Base-by-base conservation (phyloP, 2,329 filamentous ascomycete genomes). In the Talaromyces sp. region DNA sequence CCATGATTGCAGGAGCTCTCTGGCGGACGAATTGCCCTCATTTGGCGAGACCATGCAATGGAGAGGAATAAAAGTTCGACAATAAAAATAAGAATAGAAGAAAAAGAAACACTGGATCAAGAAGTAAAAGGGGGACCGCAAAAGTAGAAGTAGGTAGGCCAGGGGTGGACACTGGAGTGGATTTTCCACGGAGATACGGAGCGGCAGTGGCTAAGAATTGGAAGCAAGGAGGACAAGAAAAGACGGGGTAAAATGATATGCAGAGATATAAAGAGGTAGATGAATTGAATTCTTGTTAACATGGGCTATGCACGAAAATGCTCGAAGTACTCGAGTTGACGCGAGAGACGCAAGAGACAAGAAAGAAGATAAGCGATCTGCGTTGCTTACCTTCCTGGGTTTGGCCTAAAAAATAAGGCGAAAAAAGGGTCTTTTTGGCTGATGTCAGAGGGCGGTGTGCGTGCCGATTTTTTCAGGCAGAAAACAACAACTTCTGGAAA, bases 1-100 rank as follows among this genome's bases (percentile, higher is more conserved):
- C 70, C 74, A 76, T 76, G 62, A 56, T 74, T 66, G 67, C 61
- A 57, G 58, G 56, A 67, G 65, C 56, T 48, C 62, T 63, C 66
- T 65, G 64, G 66, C 63, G 64, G 64, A 69, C 65, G 66, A 67
- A 64, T 60, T 65, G 63, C 64, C 70, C 69, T 72, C 72, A 73
- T 74, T 69, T 65, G 67, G 55, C 58, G 51, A 53, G 41, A 58
- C 57, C 56, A 52, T 43, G 55, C 46, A 52, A 37, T 4, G 54
- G 55, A 19, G n/a, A 36, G 35, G 45, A 15, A 9, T 35, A 21
- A 37, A 19, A 56, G 15, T n/a, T n/a, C 15, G 15, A 21, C 17
- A 28, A 53, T 11, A 45, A 17, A 17, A 11, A 41, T 28, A 40
- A 7, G 28, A 66, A 59, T 61, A 63, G 59, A 62, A 63, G 60